A percentile compares a stretch with the other conserved stretches of the same genome.
Conservation (phyloP, 306 rosid genomes). For the Sechiopsis laciniata region DNA sequence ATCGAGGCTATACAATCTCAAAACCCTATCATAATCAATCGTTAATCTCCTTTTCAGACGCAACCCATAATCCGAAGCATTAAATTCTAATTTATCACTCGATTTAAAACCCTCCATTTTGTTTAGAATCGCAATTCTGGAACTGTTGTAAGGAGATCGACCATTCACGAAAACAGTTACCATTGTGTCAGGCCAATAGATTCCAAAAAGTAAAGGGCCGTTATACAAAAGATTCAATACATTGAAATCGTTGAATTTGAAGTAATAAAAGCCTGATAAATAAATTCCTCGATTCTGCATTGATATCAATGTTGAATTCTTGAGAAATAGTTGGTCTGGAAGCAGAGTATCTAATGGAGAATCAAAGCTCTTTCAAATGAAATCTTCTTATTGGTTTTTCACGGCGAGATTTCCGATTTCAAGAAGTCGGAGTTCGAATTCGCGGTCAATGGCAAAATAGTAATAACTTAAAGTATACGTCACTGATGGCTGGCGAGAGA, state of each 20-base stretch:
- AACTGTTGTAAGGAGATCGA: slow-evolving; percentile 22
- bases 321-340: too few species aligned
- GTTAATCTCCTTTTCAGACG: slow-evolving; percentile 21
- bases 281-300: slow-evolving; percentile 14
- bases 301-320: too few species aligned
- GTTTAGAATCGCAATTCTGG: slow-evolving; percentile 14
- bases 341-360: too few species aligned
- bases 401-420: slow-evolving; percentile 41
- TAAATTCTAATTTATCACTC: slow-evolving; percentile 11
- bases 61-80: slow-evolving; percentile 22
- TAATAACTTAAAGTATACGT: background rate
- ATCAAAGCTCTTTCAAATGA: background rate
- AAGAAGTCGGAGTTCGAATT: slow-evolving; percentile 19
- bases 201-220: slow-evolving; percentile 6
- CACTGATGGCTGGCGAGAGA: background rate
- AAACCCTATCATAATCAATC: slow-evolving; percentile 22
- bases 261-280: slow-evolving; percentile 33
- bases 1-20: slow-evolving; percentile 24
- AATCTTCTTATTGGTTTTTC: background rate
- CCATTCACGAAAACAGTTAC: slow-evolving; percentile 2
- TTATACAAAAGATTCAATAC: slow-evolving; percentile 19
- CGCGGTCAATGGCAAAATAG: background rate
- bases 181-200: slow-evolving; percentile 21
- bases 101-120: slow-evolving; percentile 18
- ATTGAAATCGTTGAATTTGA: slow-evolving; percentile 25